Evolutionary conservation across 805 yeast species (phyloP).

Genomic region (Saturnispora bothae): DNA sequence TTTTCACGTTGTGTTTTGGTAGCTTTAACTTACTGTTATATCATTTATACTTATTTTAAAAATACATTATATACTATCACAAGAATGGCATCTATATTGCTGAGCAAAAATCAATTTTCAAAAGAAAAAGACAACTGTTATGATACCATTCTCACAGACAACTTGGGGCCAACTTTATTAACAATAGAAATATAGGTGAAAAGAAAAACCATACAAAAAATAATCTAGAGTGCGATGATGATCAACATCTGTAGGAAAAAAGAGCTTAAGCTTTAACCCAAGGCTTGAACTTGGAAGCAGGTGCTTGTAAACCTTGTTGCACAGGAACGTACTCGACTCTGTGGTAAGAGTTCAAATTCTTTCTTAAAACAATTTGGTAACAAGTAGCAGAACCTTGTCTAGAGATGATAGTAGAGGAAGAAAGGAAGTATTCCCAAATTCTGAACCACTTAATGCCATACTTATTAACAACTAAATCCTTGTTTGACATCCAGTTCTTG

Average conservation of each 20-base stretch:
- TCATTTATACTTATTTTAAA: too few relatives aligned
- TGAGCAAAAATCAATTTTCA: too few relatives aligned
- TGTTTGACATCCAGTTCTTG: constrained; percentile 84
- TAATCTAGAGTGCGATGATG: background rate
- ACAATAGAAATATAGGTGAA: too few relatives aligned
- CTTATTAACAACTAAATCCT: constrained; percentile 62
- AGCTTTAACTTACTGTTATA: too few relatives aligned
- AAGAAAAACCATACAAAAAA: background rate
- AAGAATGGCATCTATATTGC: too few relatives aligned
- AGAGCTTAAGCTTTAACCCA: constrained; percentile 39
- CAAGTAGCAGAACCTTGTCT: constrained; percentile 93
- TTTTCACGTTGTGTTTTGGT: too few relatives aligned
- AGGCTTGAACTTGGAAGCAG: constrained; percentile 41
- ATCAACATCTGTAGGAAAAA: background rate
- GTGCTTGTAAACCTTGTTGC: constrained; percentile 63
- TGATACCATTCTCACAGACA: background rate
- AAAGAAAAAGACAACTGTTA: too few relatives aligned
- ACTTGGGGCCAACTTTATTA: too few relatives aligned
- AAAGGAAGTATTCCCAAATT: constrained; percentile 87
- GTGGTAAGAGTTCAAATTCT: constrained; percentile 77
- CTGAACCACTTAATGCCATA: constrained; percentile 87
- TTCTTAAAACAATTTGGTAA: constrained; percentile 83
- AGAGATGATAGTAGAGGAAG: constrained; percentile 70
- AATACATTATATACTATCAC: too few relatives aligned
- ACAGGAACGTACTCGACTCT: constrained; percentile 70